A percentile compares a stretch with the other conserved stretches of the same genome.
Evolutionary conservation across 2,329 filamentous ascomycete genomes (phyloP).

Genomic region (Penicillium brasilianum): DNA sequence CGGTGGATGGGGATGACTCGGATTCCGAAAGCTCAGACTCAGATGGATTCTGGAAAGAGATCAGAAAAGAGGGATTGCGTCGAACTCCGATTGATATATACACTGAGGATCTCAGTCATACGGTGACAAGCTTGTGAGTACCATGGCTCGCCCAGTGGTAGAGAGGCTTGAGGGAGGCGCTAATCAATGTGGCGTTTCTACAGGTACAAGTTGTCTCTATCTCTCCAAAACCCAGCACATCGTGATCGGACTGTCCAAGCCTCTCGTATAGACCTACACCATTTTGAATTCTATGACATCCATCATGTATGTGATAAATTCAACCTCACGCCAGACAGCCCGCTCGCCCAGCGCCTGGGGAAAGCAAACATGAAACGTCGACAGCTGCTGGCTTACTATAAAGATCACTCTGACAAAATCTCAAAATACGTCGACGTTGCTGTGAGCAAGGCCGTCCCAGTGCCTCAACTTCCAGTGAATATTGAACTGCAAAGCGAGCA

Average conservation of each 20-base stretch:
- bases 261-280: not conserved
- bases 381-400: not conserved
- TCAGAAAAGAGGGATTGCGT: not conserved
- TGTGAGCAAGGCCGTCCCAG: not conserved
- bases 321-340: not conserved
- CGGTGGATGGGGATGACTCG: not conserved
- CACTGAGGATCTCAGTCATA: not conserved
- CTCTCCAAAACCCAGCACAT: not conserved
- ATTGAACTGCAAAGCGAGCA: not conserved
- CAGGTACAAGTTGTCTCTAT: not conserved
- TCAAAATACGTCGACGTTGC: not conserved
- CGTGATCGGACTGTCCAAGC: not conserved
- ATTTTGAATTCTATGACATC: slow-evolving; percentile 1
- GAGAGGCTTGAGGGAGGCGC: too few species aligned
- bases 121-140: not conserved
- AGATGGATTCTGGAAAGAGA: not conserved
- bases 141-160: too few species aligned
- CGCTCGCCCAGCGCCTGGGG: not conserved
- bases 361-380: not conserved
- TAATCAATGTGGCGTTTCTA: not conserved
- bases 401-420: not conserved
- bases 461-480: not conserved
- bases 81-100: not conserved
- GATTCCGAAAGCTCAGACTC: not conserved
- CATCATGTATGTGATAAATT: not conserved